Base-by-base conservation (phyloP, 768 basidiomycete species). In the Trametes coccinea region DNA sequence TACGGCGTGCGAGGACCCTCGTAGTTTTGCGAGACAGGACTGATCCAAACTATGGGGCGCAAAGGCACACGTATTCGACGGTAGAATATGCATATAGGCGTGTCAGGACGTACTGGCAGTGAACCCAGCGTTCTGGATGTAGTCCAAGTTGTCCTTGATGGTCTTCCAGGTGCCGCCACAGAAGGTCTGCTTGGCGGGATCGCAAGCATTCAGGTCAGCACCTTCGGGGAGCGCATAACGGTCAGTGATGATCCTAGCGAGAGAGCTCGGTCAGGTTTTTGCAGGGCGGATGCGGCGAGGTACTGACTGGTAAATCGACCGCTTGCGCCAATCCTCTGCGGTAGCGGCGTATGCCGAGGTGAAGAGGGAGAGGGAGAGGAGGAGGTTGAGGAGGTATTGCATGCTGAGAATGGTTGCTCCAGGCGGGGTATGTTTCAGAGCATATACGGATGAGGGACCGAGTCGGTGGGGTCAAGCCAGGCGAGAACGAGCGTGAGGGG, bases 81-180 rank as follows among this genome's bases (percentile, higher is more conserved):
- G 34, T 2, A n/a, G 34, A 48, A 37, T 47, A 43, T 17, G 64
- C 45, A 16, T 16, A 37, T 29, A 10, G 39, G 58, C 30, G 45
- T 50, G 43, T 50, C 8, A 39, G 44, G 43, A 72, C 80, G 45
- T 44, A 85, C 88, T 76, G 13, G 91, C 90, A 13, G 90, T 90
- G 74, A 93, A 92, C 3, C 92, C 92, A 60, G 89, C 89, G 60
- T 86, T 73, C 66, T 92, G 85, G 52, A 95, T 87, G 69, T 94
- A 95, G 71, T 93, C 91, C n/a, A 94, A 79, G 70, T 92, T 88
- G 64, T 84, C 77, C 59, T 78, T 82, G 64, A 93, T 83, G 8
- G 84, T 79, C 54, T 82, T 85, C 89, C 90, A 93, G n/a, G 86
- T 91, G 5, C 92, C 91, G n/a, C 92, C 92, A 62, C 92, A 94